phyloP scores from a whole-genome alignment of 495 filamentous ascomycete species.

The Hypoxylon trugodes region DNA sequence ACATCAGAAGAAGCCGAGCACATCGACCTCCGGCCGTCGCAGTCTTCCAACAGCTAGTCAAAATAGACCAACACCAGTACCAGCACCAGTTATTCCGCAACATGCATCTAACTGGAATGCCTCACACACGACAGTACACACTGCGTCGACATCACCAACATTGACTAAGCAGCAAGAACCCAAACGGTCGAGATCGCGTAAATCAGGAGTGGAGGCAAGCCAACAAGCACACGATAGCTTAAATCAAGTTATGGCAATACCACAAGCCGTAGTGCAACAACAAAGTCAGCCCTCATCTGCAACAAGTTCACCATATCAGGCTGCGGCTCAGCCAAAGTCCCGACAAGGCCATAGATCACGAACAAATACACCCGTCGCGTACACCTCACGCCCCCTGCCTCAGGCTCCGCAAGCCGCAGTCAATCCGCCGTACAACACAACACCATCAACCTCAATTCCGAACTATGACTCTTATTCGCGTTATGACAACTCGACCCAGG shows the following conservation, averaged over 20 bases:
- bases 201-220: conserved; percentile 22
- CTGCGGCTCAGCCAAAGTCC: conserved; percentile 24
- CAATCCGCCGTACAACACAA: conserved; percentile 25
- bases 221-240: conserved; percentile 21
- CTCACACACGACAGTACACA: conserved; percentile 21
- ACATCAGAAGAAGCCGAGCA: conserved; percentile 14
- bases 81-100: conserved; percentile 23
- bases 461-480: conserved; percentile 39
- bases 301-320: conserved; percentile 38
- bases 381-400: conserved; percentile 34
- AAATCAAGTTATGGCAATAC: conserved; percentile 23
- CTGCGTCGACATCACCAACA: conserved; percentile 24
- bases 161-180: conserved; percentile 20
- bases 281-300: conserved; percentile 29
- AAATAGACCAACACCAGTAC: conserved; percentile 30
- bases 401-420: conserved; percentile 32
- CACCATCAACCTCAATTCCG: conserved; percentile 26
- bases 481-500: conserved; percentile 31
- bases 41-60: conserved; percentile 38
- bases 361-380: conserved; percentile 34
- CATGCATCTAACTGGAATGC: conserved; percentile 30
- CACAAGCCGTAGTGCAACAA: conserved; percentile 21
- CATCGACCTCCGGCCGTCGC: conserved; percentile 24
- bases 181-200: conserved; percentile 34
- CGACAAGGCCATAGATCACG: conserved; percentile 39